Evolutionary conservation across 495 filamentous ascomycete genomes (phyloP).

Genomic region (Podospora pseudopauciseta): DNA sequence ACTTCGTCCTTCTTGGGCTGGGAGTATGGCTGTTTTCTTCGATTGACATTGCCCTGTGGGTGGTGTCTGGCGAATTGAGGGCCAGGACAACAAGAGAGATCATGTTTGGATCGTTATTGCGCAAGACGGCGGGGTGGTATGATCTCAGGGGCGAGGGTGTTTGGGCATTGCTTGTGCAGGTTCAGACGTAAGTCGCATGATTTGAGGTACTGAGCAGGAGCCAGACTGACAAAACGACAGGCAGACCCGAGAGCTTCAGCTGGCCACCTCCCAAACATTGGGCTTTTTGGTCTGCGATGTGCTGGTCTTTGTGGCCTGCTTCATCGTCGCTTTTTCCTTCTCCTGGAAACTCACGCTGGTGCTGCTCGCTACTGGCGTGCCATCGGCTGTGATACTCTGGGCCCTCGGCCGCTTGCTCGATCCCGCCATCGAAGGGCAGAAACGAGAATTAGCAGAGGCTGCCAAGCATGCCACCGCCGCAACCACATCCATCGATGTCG

Average conservation of each 20-base stretch:
- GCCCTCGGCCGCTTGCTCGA: slow-evolving; percentile 59
- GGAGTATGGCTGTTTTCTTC: slow-evolving; percentile 63
- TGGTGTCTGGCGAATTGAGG: slow-evolving; percentile 77
- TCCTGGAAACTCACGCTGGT: slow-evolving; percentile 85
- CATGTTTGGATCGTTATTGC: slow-evolving; percentile 64
- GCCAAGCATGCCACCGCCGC: slow-evolving; percentile 69
- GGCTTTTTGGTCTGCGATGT: slow-evolving; percentile 63
- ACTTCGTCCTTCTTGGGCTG: slow-evolving; percentile 57
- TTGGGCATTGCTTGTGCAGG: slow-evolving; percentile 61
- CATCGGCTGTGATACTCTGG: slow-evolving; percentile 58
- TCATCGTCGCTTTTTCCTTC: slow-evolving; percentile 68
- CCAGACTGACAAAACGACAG: slow-evolving; percentile 40
- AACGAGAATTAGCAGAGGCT: slow-evolving; percentile 61
- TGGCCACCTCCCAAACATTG: slow-evolving; percentile 71
- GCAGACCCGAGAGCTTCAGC: slow-evolving; percentile 77
- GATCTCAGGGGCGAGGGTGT: slow-evolving; percentile 70
- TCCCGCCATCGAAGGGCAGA: slow-evolving; percentile 64
- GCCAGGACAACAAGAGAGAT: slow-evolving; percentile 58
- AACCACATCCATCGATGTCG: slow-evolving; percentile 71
- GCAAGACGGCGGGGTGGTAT: slow-evolving; percentile 79
- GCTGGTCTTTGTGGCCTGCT: slow-evolving; percentile 56
- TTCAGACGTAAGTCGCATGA: slow-evolving; percentile 63
- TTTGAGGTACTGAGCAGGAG: neutral
- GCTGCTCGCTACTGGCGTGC: slow-evolving; percentile 70
- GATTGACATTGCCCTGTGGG: slow-evolving; percentile 63